Base-by-base conservation (phyloP, 23 red algal species). In the Gracilaria domingensis region DNA sequence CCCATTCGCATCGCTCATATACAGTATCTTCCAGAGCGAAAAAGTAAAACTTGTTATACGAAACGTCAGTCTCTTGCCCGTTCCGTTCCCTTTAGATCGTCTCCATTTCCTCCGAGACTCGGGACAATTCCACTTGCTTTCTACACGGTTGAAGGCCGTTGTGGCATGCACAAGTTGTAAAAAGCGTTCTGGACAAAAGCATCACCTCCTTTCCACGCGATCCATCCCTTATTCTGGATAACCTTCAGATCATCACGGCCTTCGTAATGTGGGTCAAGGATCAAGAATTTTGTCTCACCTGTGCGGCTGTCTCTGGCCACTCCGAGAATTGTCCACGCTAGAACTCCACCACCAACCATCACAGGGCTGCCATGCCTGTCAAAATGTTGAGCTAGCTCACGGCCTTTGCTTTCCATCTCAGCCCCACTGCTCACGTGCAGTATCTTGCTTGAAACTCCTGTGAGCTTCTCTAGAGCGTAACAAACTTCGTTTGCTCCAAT, bases 81-180 rank as follows among this genome's bases (percentile, higher is more conserved):
- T 66, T 13, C 28, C 30, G 1, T 13, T 26, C 30, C 64, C 14
- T 18, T 17, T 20, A 3, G 38, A 37, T 69, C 0, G 2, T 20
- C 32, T 69, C 38, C 32, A 3, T 20, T 37, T 2, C 13, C 6
- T 7, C 38, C 38, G 12, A 5, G 25, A 18, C 36, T n/a, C n/a
- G n/a, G n/a, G n/a, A n/a, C n/a, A n/a, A n/a, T n/a, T n/a, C n/a
- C n/a, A n/a, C n/a, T n/a, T n/a, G n/a, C n/a, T n/a, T n/a, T 55
- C 83, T 81, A 93, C 35, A 95, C 65, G 32, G 42, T 28, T 33
- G 45, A 45, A 18, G 96, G 91, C 21, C 91, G 86, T 45, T 92
- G 53, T 21, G 96, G 96, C 86, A 94, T 66, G 61, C 96, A 98
- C 47, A 98, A 76, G 84, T 98, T 98, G 79, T 98, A 98, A 95